Conservation (phyloP, 768 basidiomycete species). For the Rossbeevera mucosa region DNA sequence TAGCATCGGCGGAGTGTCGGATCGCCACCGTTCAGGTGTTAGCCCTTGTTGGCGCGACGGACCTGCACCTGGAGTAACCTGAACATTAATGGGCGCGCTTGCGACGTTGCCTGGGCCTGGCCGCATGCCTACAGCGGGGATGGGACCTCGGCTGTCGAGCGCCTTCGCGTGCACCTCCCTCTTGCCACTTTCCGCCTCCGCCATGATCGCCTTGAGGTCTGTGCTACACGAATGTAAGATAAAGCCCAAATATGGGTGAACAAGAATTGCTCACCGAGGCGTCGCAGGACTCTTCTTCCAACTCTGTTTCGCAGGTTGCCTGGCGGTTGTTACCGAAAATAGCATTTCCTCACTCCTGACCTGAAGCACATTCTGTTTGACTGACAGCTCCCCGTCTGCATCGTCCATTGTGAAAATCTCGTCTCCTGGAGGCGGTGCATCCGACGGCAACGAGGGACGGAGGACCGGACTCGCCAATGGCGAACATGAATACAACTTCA, state of each 20-base stretch:
- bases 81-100: not conserved
- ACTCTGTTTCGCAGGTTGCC: slow-evolving; percentile 25
- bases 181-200: slow-evolving; percentile 53
- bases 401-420: slow-evolving; percentile 88
- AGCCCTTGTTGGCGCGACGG: slow-evolving; percentile 1
- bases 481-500: slow-evolving; percentile 5
- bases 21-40: slow-evolving; percentile 3
- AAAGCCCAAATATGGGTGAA: slow-evolving; percentile 8
- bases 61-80: not conserved
- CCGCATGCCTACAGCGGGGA: not conserved
- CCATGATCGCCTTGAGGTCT: slow-evolving; percentile 85
- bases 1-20: slow-evolving; percentile 3
- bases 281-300: slow-evolving; percentile 46
- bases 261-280: slow-evolving; percentile 43
- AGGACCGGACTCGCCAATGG: slow-evolving; percentile 22
- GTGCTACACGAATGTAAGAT: slow-evolving; percentile 41
- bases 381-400: slow-evolving; percentile 37
- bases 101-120: not conserved
- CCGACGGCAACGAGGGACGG: slow-evolving; percentile 11
- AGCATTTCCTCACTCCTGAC: slow-evolving; percentile 1
- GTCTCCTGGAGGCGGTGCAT: slow-evolving; percentile 35
- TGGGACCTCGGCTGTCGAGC: slow-evolving; percentile 1
- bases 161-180: slow-evolving; percentile 3
- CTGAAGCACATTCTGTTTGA: slow-evolving; percentile 19
- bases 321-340: not conserved